phyloP scores from a whole-genome alignment of 495 filamentous ascomycete species.

The Corynascus novoguineensis region DNA sequence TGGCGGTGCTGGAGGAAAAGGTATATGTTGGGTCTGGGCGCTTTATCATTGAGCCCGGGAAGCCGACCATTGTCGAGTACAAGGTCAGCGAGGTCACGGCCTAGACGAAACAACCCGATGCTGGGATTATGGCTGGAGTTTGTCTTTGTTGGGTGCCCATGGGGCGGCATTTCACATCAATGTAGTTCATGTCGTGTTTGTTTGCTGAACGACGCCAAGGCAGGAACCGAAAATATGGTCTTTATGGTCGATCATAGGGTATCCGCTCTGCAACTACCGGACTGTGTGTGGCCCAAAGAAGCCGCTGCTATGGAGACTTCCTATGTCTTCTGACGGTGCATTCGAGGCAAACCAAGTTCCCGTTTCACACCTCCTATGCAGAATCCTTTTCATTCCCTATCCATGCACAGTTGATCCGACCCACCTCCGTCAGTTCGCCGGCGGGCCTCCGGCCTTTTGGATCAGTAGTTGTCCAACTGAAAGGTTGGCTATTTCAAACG shows the following conservation, averaged over 20 bases:
- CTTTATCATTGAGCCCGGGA: slow-evolving; percentile 50
- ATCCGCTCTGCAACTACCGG: neutral
- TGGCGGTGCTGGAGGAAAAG: slow-evolving; percentile 48
- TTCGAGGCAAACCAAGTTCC: neutral
- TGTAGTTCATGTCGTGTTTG: neutral
- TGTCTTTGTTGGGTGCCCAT: neutral
- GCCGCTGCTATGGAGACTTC: neutral
- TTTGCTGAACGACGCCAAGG: neutral
- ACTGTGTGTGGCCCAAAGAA: neutral
- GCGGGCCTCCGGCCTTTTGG: slow-evolving; percentile 37
- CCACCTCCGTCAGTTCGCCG: slow-evolving; percentile 10
- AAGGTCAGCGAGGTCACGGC: slow-evolving; percentile 50
- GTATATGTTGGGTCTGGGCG: slow-evolving; percentile 51
- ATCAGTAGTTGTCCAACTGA: slow-evolving; percentile 41
- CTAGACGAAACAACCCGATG: neutral
- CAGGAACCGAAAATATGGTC: neutral
- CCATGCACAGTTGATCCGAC: neutral
- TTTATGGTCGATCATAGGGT: neutral
- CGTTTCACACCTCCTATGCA: neutral
- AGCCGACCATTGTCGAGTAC: slow-evolving; percentile 53
- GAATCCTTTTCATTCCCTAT: neutral
- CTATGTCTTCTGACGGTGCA: neutral
- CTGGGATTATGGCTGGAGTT: neutral
- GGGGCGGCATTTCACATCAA: neutral
- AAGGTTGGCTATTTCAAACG: slow-evolving; percentile 50